Base-by-base conservation (phyloP, 768 basidiomycete species). In the Coprinopsis cinerea region DNA sequence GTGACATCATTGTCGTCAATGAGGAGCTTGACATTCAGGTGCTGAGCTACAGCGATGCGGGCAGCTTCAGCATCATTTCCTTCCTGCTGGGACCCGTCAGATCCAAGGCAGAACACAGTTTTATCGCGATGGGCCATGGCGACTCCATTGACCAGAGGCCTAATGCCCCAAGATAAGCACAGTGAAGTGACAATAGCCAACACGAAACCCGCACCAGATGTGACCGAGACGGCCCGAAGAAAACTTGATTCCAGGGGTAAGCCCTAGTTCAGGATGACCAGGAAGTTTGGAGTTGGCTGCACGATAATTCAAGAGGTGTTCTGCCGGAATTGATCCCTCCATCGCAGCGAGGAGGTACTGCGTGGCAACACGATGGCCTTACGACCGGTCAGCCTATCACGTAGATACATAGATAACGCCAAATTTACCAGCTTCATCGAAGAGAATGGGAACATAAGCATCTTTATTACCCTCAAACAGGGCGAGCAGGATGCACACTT, bases 1-100 rank as follows among this genome's bases (percentile, higher is more conserved):
- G 90, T 92, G 56, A 92, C 90, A 62, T 93, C 84, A 67, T 93
- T 92, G 67, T 92, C 88, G 57, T 93, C 91, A 55, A 93, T 83
- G 63, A 92, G 66, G 49, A 92, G 71, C 67, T 93, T 93, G 65
- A 93, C 78, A 62, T 92, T 90, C 57, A 93, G 72, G 36, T 72
- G 66, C 61, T 92, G 83, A 1, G 91, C 90, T 35, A 91, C 91
- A 15, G 91, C 90, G 26, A 93, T 74, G 15, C 90, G 76, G 13
- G 91, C 91, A 14, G 91, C 91, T 62, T 93, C 91, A 1, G 91
- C 90, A 57, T 92, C 89, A 61, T 92, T 86, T 14, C 91, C 91
- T 63, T 92, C 91, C 64, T 93, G 91, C 62, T 92, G 89, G 3
- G 89, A 91, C 7, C 91, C 91, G 61, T 92, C 91, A 0, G 91